Base-by-base conservation (phyloP, 2,329 filamentous ascomycete species). In the Sporothrix phasma region DNA sequence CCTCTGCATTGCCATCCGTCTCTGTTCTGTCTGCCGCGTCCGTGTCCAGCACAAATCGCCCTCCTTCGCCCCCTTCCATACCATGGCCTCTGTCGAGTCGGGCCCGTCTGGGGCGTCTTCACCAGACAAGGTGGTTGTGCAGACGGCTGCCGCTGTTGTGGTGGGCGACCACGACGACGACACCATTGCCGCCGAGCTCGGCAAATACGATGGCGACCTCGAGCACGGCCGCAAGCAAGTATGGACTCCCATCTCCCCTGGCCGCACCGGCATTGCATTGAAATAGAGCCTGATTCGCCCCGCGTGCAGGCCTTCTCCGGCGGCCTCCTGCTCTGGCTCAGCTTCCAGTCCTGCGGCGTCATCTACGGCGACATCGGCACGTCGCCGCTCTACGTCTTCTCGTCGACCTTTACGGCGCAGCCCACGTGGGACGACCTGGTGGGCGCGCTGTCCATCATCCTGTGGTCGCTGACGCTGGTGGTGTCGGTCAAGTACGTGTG, bases 311-410 rank as follows among this genome's bases (percentile, higher is more conserved):
- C 66, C 31, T 71, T 70, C 47, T 61, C 64, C 46, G 70, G 70
- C 39, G 41, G 67, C 47, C 37, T 68, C 15, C 67, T 72, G 17
- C 59, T 68, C 15, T 72, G 82, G 80, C 78, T 87, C 49, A 81
- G 84, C 26, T 88, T 87, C 70, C 85, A 88, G 73, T 84, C 81
- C 5, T 81, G 81, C 39, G 86, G 86, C 62, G 84, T 87, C 61
- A 88, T 88, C 62, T 88, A 89, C 66, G 86, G 86, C 26, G 86
- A 88, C 69, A 87, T 88, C 70, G 86, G 85, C 64, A 81, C 79
- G 66, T 75, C 67, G 17, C 86, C 85, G n/a, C 81, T 89, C 19
- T 89, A 89, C 69, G 86, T 89, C 19, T 89, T 77, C 72, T 88
- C 85, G 19, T 86, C 83, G n/a, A 88, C 84, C 0, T 89, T 89